A percentile compares a stretch with the other conserved stretches of the same genome.
Conservation (phyloP, 129 eudicot genomes). For the Chrysanthemum seticuspe region DNA sequence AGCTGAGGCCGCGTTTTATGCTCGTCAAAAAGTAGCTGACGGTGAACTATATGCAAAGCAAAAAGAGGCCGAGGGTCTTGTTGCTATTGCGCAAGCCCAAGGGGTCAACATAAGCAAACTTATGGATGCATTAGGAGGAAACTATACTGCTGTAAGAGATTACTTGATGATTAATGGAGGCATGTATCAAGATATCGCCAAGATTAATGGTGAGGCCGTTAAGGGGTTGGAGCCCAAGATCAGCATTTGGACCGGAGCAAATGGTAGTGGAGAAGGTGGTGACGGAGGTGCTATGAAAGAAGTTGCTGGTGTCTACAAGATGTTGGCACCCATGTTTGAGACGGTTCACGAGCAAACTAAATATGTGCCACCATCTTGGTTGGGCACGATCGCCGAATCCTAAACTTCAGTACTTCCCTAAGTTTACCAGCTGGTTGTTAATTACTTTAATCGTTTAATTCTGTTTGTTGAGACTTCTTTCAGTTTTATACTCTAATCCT, state of each 20-base stretch:
- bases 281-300: constrained; percentile 23
- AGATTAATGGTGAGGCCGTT: constrained; percentile 38
- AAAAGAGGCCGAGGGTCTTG: too few species aligned
- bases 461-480: too few species aligned
- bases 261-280: constrained; percentile 18
- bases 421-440: too few species aligned
- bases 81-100: constrained; percentile 32
- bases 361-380: constrained; percentile 19
- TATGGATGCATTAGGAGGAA: constrained; percentile 31
- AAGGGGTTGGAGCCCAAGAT: constrained; percentile 42
- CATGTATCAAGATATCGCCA: constrained; percentile 37
- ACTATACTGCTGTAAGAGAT: constrained; percentile 32
- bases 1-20: too few species aligned
- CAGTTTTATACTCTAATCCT: too few species aligned
- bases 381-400: too few species aligned
- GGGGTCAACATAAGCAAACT: constrained; percentile 30
- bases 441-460: too few species aligned
- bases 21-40: too few species aligned
- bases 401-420: too few species aligned
- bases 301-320: constrained; percentile 33
- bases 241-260: constrained; percentile 37
- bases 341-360: constrained; percentile 37
- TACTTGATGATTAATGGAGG: constrained; percentile 36
- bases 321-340: constrained; percentile 36
- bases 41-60: too few species aligned